phyloP scores from a whole-genome alignment of 2,329 filamentous ascomycete species.

The Sarocladiaceae sp. region DNA sequence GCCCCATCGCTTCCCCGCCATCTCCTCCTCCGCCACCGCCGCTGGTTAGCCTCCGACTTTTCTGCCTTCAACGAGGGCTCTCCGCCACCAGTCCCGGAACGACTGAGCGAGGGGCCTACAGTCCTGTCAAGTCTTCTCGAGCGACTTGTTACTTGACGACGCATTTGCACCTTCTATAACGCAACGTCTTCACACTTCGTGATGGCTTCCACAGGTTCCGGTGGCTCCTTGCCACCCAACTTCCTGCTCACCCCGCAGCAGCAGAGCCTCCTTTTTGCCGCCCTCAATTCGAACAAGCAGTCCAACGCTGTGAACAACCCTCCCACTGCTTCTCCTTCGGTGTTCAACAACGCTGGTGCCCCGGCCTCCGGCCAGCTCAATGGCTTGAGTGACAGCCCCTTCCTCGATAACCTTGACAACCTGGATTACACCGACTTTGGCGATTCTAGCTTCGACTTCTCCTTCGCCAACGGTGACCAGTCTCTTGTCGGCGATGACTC shows the following conservation, averaged over 20 bases:
- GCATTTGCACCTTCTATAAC: not conserved
- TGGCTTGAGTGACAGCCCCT: conserved; percentile 71
- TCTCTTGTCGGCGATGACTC: conserved; percentile 73
- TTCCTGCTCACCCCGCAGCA: conserved; percentile 73
- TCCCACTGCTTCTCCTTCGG: conserved; percentile 41
- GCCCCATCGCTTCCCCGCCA: conserved; percentile 6
- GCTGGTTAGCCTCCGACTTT: conserved; percentile 1
- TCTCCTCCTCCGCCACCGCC: conserved; percentile 4
- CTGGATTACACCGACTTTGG: conserved; percentile 77
- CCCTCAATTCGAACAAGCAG: conserved; percentile 65
- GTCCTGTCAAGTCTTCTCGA: not conserved
- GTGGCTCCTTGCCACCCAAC: conserved; percentile 40
- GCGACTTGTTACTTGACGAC: not conserved
- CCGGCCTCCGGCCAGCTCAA: conserved; percentile 5
- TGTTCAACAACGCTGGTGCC: conserved; percentile 28
- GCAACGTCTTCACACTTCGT: conserved; percentile 1
- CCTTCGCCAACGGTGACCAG: conserved; percentile 43
- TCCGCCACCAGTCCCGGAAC: conserved; percentile 8
- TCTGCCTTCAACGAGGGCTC: conserved; percentile 7
- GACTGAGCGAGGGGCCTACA: conserved; percentile 5
- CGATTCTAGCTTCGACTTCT: conserved; percentile 72
- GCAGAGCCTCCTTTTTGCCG: conserved; percentile 70
- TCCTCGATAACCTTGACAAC: conserved; percentile 70
- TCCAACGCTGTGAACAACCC: conserved; percentile 30
- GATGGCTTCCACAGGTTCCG: conserved; percentile 49